Evolutionary conservation across 2,329 filamentous ascomycete species (phyloP).

Genomic region (Rhinocladiella similis): DNA sequence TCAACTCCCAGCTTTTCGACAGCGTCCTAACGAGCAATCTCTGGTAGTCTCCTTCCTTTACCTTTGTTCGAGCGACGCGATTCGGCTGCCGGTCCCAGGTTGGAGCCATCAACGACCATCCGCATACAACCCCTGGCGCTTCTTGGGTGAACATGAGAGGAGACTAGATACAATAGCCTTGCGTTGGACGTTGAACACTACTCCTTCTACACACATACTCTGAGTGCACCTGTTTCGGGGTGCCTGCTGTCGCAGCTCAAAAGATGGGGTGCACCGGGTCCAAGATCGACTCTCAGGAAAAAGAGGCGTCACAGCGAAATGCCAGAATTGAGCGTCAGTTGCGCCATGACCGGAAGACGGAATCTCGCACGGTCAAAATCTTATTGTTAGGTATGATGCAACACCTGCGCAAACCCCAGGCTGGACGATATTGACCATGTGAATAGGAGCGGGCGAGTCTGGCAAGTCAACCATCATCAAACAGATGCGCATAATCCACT

Average conservation of each 20-base stretch:
- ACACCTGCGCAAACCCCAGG: not conserved
- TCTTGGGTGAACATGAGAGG: too few species aligned
- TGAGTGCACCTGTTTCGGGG: not conserved
- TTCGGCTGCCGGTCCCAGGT: not conserved
- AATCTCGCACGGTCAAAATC: constrained; percentile 89
- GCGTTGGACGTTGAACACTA: not conserved
- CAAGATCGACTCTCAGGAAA: constrained; percentile 42
- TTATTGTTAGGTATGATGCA: constrained; percentile 75
- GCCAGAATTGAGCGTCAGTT: constrained; percentile 82
- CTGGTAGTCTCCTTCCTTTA: not conserved
- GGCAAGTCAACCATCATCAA: constrained; percentile 97
- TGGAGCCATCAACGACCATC: not conserved
- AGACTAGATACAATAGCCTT: not conserved
- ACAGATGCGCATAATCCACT: constrained; percentile 98
- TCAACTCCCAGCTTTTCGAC: not conserved
- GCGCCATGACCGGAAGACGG: constrained; percentile 81
- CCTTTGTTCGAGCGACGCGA: not conserved
- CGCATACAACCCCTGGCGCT: not conserved
- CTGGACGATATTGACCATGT: constrained; percentile 5
- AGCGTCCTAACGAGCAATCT: not conserved
- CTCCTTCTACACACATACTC: too few species aligned
- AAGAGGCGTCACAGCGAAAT: constrained; percentile 44
- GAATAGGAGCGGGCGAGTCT: constrained; percentile 83
- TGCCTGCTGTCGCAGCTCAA: constrained; percentile 6
- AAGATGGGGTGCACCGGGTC: constrained; percentile 49